Conservation (phyloP, 108 stramenopile genomes). For the Stephanodiscus minutulus region DNA sequence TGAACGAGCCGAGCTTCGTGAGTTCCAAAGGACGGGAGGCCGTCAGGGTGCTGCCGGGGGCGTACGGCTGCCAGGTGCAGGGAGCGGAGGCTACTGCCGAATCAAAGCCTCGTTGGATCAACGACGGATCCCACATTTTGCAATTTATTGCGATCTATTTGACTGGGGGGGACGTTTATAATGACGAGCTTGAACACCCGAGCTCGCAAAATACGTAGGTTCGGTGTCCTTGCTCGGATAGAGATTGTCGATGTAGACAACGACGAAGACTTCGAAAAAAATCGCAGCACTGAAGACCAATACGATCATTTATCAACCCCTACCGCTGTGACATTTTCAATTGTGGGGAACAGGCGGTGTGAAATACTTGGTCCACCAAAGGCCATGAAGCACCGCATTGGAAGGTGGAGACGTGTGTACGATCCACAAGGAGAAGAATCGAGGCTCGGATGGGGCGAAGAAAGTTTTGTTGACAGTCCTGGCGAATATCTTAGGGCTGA, state of each 20-base stretch:
- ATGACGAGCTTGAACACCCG: too few relatives aligned
- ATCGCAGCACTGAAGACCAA: too few relatives aligned
- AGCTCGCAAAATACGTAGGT: constrained; percentile 58
- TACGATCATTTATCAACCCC: too few relatives aligned
- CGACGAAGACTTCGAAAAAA: constrained; percentile 9
- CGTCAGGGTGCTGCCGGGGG: too few relatives aligned
- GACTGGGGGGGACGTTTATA: too few relatives aligned
- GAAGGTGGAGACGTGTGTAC: constrained; percentile 65
- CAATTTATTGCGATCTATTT: too few relatives aligned
- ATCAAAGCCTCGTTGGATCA: too few relatives aligned
- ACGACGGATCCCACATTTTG: too few relatives aligned
- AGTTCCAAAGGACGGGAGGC: too few relatives aligned
- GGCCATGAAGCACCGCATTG: constrained; percentile 52
- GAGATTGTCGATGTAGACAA: constrained; percentile 53
- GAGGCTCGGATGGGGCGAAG: constrained; percentile 63
- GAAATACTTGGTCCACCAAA: constrained; percentile 18
- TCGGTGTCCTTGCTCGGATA: constrained; percentile 53
- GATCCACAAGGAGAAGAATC: constrained; percentile 73
- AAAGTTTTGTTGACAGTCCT: constrained; percentile 55
- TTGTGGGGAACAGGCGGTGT: constrained; percentile 17
- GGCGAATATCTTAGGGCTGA: neutral
- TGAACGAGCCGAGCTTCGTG: too few relatives aligned
- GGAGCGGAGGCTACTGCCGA: too few relatives aligned
- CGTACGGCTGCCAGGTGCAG: too few relatives aligned
- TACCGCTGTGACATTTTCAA: constrained; percentile 64